Percentiles rank a stretch among this genome's conserved stretches.
These are phyloP conservation scores for Chloris gayana DNA, from an alignment of 176 grass and related monocot species.

Conservation along the genomic window DNA sequence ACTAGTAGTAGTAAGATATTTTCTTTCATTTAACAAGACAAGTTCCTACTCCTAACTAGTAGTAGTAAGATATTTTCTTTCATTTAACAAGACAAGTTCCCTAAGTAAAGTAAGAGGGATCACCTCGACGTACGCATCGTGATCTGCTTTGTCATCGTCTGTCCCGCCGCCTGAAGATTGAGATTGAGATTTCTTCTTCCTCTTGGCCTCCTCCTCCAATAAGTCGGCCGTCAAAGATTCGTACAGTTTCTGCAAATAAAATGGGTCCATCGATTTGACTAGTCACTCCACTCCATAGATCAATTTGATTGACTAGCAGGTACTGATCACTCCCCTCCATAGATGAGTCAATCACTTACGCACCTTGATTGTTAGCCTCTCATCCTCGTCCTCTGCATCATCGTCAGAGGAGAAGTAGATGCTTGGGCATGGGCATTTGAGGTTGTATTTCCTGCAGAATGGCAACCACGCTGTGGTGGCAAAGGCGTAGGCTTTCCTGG, in stretches of 20 bases:
- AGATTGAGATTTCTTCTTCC: neutral
- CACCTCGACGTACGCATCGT: slow-evolving; percentile 55
- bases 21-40: too few relatives aligned
- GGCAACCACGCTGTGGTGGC: slow-evolving; percentile 62
- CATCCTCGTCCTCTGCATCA: neutral
- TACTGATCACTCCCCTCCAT: too few relatives aligned
- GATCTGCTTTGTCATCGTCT: slow-evolving; percentile 9
- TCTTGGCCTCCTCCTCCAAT: neutral
- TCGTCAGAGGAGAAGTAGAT: slow-evolving; percentile 37
- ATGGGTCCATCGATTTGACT: neutral
- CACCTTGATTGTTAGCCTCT: slow-evolving; percentile 48
- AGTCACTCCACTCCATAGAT: too few relatives aligned
- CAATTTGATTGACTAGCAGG: neutral
- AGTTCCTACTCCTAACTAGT: too few relatives aligned
- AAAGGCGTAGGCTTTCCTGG: slow-evolving; percentile 54
- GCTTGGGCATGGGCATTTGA: slow-evolving; percentile 49
- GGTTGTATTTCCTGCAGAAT: slow-evolving; percentile 54
- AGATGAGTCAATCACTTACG: neutral
- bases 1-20: too few relatives aligned
- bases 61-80: too few relatives aligned
- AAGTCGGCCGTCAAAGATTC: neutral
- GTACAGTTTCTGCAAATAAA: neutral
- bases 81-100: too few relatives aligned
- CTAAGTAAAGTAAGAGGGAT: neutral
- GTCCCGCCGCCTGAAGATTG: too few relatives aligned